phyloP scores from a whole-genome alignment of 192 early-diverging fungal species.

The Rhizophlyctis rosea region DNA sequence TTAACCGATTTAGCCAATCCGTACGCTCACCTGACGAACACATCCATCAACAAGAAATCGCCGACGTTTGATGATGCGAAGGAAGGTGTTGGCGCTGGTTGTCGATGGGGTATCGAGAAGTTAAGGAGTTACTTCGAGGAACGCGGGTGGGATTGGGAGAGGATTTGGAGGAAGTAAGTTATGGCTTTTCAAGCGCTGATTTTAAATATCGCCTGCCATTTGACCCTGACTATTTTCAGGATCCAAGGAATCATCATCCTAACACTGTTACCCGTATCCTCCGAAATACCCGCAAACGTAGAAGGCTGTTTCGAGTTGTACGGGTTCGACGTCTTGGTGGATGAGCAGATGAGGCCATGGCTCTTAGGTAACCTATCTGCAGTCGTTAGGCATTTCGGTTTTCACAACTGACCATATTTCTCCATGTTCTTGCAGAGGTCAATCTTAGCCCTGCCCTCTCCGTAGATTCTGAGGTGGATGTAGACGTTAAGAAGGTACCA shows the following conservation, averaged over 20 bases:
- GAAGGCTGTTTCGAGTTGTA: conserved; percentile 48
- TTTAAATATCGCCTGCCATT: no score
- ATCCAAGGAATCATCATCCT: conserved; percentile 38
- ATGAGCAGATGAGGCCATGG: conserved; percentile 38
- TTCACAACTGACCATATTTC: not conserved
- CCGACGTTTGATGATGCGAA: conserved; percentile 36
- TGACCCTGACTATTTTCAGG: no score
- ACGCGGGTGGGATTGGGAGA: conserved; percentile 13
- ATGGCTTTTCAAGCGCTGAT: no score
- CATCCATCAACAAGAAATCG: conserved; percentile 50
- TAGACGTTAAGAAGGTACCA: conserved; percentile 40
- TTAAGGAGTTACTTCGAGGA: conserved; percentile 28
- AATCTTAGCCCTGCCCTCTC: conserved; percentile 49
- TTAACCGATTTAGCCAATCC: no score
- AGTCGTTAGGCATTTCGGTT: not conserved
- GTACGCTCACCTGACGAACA: conserved; percentile 52
- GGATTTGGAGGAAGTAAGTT: conserved; percentile 29
- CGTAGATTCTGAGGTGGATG: conserved; percentile 38
- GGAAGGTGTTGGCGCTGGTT: conserved; percentile 40
- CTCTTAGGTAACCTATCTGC: conserved; percentile 25
- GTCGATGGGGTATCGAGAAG: conserved; percentile 38
- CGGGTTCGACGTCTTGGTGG: conserved; percentile 51
- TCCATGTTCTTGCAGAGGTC: conserved; percentile 26
- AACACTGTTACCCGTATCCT: conserved; percentile 36
- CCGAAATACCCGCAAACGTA: conserved; percentile 16